These are phyloP conservation scores for Backusella morwellensis DNA, from an alignment of 192 early-diverging fungal species.

Conservation along the genomic window DNA sequence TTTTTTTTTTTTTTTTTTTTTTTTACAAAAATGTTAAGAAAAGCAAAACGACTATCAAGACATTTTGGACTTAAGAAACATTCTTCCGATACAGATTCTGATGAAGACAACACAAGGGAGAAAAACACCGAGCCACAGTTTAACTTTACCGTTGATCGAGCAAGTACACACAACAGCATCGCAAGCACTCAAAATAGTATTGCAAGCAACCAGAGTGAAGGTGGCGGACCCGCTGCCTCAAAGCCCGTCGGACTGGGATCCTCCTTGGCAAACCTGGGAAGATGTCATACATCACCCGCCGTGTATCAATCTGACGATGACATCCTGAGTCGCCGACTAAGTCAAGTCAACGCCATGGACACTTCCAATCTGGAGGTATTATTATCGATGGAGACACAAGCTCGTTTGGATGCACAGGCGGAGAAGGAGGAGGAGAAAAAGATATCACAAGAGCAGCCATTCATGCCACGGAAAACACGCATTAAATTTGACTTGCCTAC, in stretches of 20 bases:
- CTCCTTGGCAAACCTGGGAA: background rate
- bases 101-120: background rate
- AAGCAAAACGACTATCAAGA: conserved; percentile 9
- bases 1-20: background rate
- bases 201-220: background rate
- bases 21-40: conserved; percentile 3
- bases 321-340: background rate
- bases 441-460: conserved; percentile 20
- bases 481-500: conserved; percentile 33
- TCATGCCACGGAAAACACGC: conserved; percentile 21
- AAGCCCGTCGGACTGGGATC: background rate
- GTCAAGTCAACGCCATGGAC: background rate
- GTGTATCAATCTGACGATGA: background rate
- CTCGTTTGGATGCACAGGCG: conserved; percentile 19
- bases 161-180: background rate
- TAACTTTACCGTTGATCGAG: too few relatives aligned
- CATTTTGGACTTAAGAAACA: background rate
- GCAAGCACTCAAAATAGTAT: background rate
- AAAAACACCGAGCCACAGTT: background rate
- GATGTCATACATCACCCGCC: background rate
- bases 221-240: background rate
- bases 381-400: conserved; percentile 27
- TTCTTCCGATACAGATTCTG: background rate
- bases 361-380: conserved; percentile 20
- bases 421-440: conserved; percentile 23